phyloP scores from a whole-genome alignment of 2,329 filamentous ascomycete species.

The Ophiostoma populinum region DNA sequence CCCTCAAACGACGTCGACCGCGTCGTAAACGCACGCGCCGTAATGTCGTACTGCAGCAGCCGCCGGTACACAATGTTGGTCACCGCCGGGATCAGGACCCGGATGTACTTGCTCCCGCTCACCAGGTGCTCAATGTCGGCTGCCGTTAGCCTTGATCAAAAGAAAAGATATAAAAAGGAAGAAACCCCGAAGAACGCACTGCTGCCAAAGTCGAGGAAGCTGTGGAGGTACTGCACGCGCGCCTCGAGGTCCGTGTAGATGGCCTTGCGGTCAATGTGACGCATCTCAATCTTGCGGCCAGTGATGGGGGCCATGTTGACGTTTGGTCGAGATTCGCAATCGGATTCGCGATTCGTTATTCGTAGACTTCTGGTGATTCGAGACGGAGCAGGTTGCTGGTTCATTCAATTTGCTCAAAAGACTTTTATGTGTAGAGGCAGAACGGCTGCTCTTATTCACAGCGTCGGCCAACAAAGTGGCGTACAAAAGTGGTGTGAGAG shows the following conservation, averaged over 20 bases:
- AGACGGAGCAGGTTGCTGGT: too few species aligned
- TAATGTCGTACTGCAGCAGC: constrained; percentile 65
- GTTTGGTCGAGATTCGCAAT: neutral
- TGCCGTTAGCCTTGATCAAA: constrained; percentile 15
- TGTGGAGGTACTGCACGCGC: constrained; percentile 54
- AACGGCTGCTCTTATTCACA: too few species aligned
- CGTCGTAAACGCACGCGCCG: constrained; percentile 56
- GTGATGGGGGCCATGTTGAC: neutral
- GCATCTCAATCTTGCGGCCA: constrained; percentile 13
- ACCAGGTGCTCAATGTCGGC: constrained; percentile 57
- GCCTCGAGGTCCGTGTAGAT: constrained; percentile 55
- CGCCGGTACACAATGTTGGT: constrained; percentile 78
- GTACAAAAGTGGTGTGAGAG: too few species aligned
- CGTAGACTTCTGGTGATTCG: too few species aligned
- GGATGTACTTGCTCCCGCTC: constrained; percentile 57
- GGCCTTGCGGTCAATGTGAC: constrained; percentile 52
- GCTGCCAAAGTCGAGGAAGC: constrained; percentile 58
- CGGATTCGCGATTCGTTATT: too few species aligned
- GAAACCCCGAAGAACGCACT: constrained; percentile 29
- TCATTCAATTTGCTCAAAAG: too few species aligned
- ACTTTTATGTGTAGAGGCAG: too few species aligned
- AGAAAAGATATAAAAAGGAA: too few species aligned
- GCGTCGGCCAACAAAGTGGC: too few species aligned
- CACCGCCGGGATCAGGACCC: constrained; percentile 63
- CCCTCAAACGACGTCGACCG: constrained; percentile 47